Evolutionary conservation across 805 yeast genomes (phyloP).

Genomic region (Yarrowia sp.): DNA sequence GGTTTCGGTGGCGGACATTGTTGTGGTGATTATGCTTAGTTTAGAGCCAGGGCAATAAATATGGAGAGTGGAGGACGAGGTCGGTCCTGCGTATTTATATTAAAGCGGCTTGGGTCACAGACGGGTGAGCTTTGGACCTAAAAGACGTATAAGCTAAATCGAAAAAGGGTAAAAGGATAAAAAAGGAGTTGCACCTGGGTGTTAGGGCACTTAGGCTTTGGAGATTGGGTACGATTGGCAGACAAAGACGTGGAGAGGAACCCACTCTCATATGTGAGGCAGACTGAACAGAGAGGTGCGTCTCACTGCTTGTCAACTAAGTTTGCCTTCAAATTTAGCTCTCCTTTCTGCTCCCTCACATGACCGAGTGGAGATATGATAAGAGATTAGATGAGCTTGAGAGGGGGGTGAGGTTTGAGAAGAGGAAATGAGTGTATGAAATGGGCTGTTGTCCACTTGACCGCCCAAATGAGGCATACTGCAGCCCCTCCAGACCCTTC

Average conservation of each 20-base stretch:
- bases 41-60: conserved; percentile 35
- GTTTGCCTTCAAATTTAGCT: conserved; percentile 17
- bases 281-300: conserved; percentile 3
- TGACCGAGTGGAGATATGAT: conserved; percentile 13
- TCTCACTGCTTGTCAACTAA: not conserved
- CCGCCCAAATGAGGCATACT: too few relatives aligned
- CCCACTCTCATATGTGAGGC: conserved; percentile 25
- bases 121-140: conserved; percentile 11
- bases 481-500: too few relatives aligned
- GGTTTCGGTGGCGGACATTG: conserved; percentile 34
- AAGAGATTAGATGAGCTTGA: too few relatives aligned
- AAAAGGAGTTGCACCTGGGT: not conserved
- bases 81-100: conserved; percentile 7
- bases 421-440: not conserved
- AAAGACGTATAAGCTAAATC: conserved; percentile 21
- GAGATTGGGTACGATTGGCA: conserved; percentile 16
- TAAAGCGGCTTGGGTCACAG: conserved; percentile 7
- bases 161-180: conserved; percentile 14
- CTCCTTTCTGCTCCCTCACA: not conserved
- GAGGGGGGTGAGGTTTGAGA: not conserved
- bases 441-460: too few relatives aligned
- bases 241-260: conserved; percentile 1
- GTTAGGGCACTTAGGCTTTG: not conserved
- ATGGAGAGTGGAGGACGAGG: conserved; percentile 7
- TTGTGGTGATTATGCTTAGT: conserved; percentile 18